Evolutionary conservation across 2,329 filamentous ascomycete species (phyloP), one percentile per base, ranked within the genome.

Genomic region (Neospermospora avenae): DNA sequence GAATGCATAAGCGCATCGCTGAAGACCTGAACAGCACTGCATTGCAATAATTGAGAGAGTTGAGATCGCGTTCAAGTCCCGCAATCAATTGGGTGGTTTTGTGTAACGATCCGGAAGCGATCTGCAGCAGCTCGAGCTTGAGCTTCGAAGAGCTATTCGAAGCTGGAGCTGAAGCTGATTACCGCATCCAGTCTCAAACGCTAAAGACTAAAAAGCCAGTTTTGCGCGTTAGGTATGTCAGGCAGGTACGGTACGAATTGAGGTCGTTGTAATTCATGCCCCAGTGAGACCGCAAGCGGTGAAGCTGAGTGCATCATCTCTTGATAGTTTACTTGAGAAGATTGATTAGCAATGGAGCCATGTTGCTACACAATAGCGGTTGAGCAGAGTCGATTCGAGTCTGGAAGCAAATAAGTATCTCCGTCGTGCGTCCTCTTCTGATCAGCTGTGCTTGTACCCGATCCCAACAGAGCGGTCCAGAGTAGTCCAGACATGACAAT

Each of bases 1-100:
- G 56, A 65, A 59, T 63, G 66, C 65, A 67, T 67, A 65, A 65
- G 63, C 62, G 63, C 62, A 63, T 63, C 63, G 54, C 58, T 61
- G 34, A 25, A 37, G 20, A 37, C 49, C 24, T 25, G 39, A 55
- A 52, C 58, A 59, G 28, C 28, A 2, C 28, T 31, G 28, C 11
- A 10, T 31, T 31, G 28, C 5, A 31, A 31, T 31, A 6, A 10
- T 6, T 31, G 28, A n/a, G n/a, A n/a, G n/a, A 31, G 58, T 48
- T 24, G 35, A 57, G 55, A 65, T 60, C 52, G 55, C 35, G 55
- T 55, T 56, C 51, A 41, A 13, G 22, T 45, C 14, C 28, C 25
- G 34, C 16, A 28, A 35, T 54, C 51, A 20, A 58, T 60, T 60
- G 55, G 57, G 35, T 48, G 22, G n/a, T 48, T 8, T 3, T 42